Percentiles rank a stretch among this genome's conserved stretches.
Conservation (phyloP, 306 rosid genomes). For the Biancaea sappan region DNA sequence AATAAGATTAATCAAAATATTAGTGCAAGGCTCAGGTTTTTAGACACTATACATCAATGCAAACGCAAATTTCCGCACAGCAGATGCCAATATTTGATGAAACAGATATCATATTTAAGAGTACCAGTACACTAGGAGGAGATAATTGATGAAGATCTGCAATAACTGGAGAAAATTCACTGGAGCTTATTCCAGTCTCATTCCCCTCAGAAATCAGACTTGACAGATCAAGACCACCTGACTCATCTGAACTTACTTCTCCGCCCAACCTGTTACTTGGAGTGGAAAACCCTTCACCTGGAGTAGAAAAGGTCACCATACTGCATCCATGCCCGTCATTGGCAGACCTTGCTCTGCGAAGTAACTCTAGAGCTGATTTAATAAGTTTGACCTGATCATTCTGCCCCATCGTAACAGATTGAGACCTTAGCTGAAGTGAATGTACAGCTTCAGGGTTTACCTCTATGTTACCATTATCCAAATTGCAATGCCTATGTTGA, state of each 20-base stretch:
- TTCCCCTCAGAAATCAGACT: constrained; percentile 44
- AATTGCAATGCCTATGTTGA: constrained; percentile 50
- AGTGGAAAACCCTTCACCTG: constrained; percentile 46
- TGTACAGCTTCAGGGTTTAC: constrained; percentile 37
- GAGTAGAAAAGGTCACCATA: constrained; percentile 39
- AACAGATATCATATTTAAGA: background rate
- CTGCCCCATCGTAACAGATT: constrained; percentile 44
- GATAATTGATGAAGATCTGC: constrained; percentile 49
- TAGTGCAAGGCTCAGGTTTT: background rate
- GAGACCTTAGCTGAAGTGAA: constrained; percentile 49
- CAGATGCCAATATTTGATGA: constrained; percentile 28
- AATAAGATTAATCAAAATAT: constrained; percentile 28
- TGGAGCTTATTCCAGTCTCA: constrained; percentile 44
- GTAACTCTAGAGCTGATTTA: constrained; percentile 44
- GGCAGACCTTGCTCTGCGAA: constrained; percentile 55
- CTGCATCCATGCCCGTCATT: constrained; percentile 38
- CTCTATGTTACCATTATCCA: constrained; percentile 42
- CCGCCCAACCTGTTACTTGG: constrained; percentile 29
- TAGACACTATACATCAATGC: background rate
- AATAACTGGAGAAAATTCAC: constrained; percentile 29
- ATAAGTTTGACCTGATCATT: constrained; percentile 22
- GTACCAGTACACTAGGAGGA: constrained; percentile 70
- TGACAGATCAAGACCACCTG: constrained; percentile 31
- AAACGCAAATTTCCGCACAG: background rate
- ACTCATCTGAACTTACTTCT: constrained; percentile 43